Evolutionary conservation across 2,329 filamentous ascomycete genomes (phyloP).

Genomic region (Rutstroemia sp.): DNA sequence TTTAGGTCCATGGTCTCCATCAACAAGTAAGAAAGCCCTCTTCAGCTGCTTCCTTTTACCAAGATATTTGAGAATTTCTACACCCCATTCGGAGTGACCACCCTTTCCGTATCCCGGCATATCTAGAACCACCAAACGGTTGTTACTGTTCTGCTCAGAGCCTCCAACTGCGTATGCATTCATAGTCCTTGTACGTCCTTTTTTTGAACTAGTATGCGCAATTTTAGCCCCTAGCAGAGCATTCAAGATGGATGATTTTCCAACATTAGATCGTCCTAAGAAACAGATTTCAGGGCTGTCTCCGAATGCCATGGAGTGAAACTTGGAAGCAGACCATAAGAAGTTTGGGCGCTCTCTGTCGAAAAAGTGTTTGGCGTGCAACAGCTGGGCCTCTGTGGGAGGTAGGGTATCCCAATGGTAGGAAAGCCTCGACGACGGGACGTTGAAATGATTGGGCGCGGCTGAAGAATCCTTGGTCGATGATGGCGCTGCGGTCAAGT

Average conservation of each 20-base stretch:
- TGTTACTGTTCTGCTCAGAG: slow-evolving; percentile 21
- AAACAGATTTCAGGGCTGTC: slow-evolving; percentile 39
- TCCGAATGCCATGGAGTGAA: slow-evolving; percentile 49
- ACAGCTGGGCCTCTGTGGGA: slow-evolving; percentile 37
- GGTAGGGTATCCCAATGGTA: slow-evolving; percentile 44
- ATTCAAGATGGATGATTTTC: slow-evolving; percentile 62
- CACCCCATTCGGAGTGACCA: slow-evolving; percentile 54
- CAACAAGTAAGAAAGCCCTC: slow-evolving; percentile 56
- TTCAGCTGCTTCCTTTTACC: slow-evolving; percentile 49
- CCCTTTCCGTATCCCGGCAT: slow-evolving; percentile 66
- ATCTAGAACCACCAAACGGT: slow-evolving; percentile 52
- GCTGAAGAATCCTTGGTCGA: too few species aligned
- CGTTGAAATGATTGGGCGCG: not conserved
- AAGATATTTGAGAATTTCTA: slow-evolving; percentile 62
- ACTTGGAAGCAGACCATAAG: slow-evolving; percentile 52
- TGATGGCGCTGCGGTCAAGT: too few species aligned
- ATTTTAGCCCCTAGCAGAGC: slow-evolving; percentile 45
- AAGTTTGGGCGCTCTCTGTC: slow-evolving; percentile 41
- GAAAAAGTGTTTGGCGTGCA: slow-evolving; percentile 40
- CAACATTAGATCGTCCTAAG: slow-evolving; percentile 63
- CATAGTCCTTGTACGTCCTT: slow-evolving; percentile 57
- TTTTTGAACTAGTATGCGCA: slow-evolving; percentile 50
- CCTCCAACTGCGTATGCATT: slow-evolving; percentile 56
- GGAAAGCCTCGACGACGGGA: slow-evolving; percentile 24
- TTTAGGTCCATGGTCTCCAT: slow-evolving; percentile 57